Percentiles rank a stretch among this genome's conserved stretches.
Evolutionary conservation across 805 yeast genomes (phyloP).

Genomic region (Kuraishia ogatae): DNA sequence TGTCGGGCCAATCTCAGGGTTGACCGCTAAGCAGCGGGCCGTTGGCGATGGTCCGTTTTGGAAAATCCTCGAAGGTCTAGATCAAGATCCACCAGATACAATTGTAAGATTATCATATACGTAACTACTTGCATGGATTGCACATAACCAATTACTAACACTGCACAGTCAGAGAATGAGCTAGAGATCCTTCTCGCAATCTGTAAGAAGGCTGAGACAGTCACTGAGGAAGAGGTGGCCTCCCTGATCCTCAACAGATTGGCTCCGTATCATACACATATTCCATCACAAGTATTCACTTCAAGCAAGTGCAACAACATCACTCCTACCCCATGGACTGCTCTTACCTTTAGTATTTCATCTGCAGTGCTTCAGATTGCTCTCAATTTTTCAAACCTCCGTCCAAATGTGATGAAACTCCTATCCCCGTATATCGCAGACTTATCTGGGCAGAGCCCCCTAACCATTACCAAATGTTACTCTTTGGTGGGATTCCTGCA

Average conservation of each 20-base stretch:
- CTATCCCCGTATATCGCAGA: conserved; percentile 7
- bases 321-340: conserved; percentile 33
- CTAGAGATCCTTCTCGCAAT: conserved; percentile 50
- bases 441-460: neutral
- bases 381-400: conserved; percentile 7
- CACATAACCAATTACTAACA: neutral
- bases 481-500: conserved; percentile 22
- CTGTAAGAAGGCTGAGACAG: conserved; percentile 31
- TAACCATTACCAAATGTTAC: conserved; percentile 8
- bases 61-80: neutral
- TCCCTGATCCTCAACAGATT: conserved; percentile 34
- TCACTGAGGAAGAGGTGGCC: conserved; percentile 31
- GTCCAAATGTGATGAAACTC: conserved; percentile 7
- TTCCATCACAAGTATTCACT: conserved; percentile 34
- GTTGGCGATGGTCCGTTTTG: neutral
- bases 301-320: conserved; percentile 17
- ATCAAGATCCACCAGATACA: neutral
- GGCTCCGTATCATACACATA: conserved; percentile 33
- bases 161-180: conserved; percentile 17
- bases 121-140: neutral
- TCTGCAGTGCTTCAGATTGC: conserved; percentile 22
- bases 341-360: conserved; percentile 25
- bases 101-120: neutral
- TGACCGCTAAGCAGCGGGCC: neutral
- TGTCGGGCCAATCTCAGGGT: neutral